Evolutionary conservation across 257 asterid species (phyloP).

Genomic region (Ligustrum vulgare): DNA sequence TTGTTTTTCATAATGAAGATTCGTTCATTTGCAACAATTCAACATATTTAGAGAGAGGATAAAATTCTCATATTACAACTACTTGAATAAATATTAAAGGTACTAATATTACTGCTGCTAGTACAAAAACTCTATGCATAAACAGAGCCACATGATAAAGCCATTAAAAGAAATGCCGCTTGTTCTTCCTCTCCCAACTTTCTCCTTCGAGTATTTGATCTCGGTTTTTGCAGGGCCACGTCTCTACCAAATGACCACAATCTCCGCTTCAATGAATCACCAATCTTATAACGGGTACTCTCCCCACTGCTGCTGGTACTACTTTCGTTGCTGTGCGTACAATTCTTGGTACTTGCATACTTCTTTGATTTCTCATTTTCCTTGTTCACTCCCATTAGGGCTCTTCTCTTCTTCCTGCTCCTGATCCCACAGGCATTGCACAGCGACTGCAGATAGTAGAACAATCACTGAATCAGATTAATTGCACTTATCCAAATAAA

Average conservation of each 20-base stretch:
- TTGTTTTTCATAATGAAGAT: no score
- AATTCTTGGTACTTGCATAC: slow-evolving; percentile 26
- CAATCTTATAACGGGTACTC: slow-evolving; percentile 34
- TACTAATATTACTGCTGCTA: slow-evolving; percentile 28
- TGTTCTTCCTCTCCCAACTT: slow-evolving; percentile 84
- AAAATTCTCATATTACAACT: neutral
- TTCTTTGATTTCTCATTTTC: slow-evolving; percentile 74
- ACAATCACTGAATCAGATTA: slow-evolving; percentile 13
- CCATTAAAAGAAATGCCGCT: slow-evolving; percentile 88
- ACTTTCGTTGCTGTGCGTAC: slow-evolving; percentile 32
- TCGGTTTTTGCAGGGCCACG: slow-evolving; percentile 68
- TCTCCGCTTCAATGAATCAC: slow-evolving; percentile 45
- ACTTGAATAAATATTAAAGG: slow-evolving; percentile 11
- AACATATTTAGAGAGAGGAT: neutral
- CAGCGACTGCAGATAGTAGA: slow-evolving; percentile 57
- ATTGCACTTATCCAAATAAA: no score
- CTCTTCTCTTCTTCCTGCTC: slow-evolving; percentile 90
- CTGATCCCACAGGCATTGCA: slow-evolving; percentile 99
- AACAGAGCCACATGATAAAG: slow-evolving; percentile 84
- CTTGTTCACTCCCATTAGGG: slow-evolving; percentile 63
- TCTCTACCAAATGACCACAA: slow-evolving; percentile 67
- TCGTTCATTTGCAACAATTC: neutral
- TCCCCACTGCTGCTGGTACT: slow-evolving; percentile 62
- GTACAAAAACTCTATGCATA: slow-evolving; percentile 56
- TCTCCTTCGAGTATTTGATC: slow-evolving; percentile 70